Base-by-base conservation (phyloP, 2,329 filamentous ascomycete genomes). In the Phaeosphaeriaceae sp. region DNA sequence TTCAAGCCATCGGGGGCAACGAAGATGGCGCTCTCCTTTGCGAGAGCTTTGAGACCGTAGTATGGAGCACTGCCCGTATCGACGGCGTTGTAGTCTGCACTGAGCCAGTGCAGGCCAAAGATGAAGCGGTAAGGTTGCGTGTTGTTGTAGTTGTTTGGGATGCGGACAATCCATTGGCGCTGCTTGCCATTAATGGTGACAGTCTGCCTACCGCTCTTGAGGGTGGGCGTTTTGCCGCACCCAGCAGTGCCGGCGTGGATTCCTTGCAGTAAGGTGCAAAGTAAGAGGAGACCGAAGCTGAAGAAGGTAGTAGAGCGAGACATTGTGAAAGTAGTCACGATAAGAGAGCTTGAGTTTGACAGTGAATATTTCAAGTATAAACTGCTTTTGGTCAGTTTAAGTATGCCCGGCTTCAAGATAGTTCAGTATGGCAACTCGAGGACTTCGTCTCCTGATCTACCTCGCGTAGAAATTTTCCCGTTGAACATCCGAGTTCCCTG, bases 81-180 rank as follows among this genome's bases (percentile, higher is more conserved):
- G 58, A 81, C 75, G 35, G 81, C 65, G 11, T 68, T 73, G 35
- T 73, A 69, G 43, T 82, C 64, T 54, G 79, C 79, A 53, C 74
- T 73, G 40, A 79, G 77, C 70, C 74, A 78, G 67, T 84, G 81
- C 49, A 77, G 69, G 22, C 72, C 75, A 61, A 81, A 81, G 56
- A 84, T 77, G 35, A 83, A 72, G 42, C 75, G 75, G 66, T 82
- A 78, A 1, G 74, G 71, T 23, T 71, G 72, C 58, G 61, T 76
- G 44, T 66, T 67, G 63, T 83, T 70, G 66, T 83, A 83, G 67
- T 76, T 74, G 22, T 70, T 67, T 5, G 81, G 80, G 9, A 81
- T 53, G 3, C 58, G 57, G 8, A 68, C 50, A 28, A 55, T 66
- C 47, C 49, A 68, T 42, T 50, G 55, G 19, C 65, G 63, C 24